Evolutionary conservation across 495 filamentous ascomycete species (phyloP), one percentile per base, ranked within the genome.

Genomic region (Hypoxylon subgilvum): DNA sequence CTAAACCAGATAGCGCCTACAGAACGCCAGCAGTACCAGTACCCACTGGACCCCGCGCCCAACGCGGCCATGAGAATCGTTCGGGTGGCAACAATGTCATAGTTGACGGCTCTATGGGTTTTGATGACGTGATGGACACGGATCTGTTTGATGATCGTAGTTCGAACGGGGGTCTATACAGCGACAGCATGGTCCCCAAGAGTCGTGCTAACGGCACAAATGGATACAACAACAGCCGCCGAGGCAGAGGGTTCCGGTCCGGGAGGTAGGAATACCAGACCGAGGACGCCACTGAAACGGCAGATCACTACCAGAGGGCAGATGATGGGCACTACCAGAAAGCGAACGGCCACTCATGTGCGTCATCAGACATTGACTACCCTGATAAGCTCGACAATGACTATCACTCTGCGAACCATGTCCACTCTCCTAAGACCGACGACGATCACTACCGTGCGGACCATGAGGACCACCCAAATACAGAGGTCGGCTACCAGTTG

Each of bases 51-150:
- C 69, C 74, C 36, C 54, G 69, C 36, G 72, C 72, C 40, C 64
- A 72, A 17, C 69, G 68, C 68, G 66, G 61, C 66, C 74, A 63
- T 68, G 74, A 56, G 69, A 78, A 34, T 70, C 75, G 67, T 18
- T 25, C 45, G 23, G 75, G 78, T 17, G 76, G 81, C 5, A 70
- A 76, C 19, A 66, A 57, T 22, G 61, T 70, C 4, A 50, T 86
- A 4, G 75, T 88, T 27, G 84, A 88, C 57, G 87, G 86, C 9
- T 79, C 75, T 9, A 79, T 82, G 61, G 87, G 86, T 1, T 88
- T 88, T 53, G 75, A 74, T 7, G 77, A 84, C 48, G 71, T 73
- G n/a, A 81, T 80, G 78, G 78, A 84, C 2, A 76, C 64, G 8
- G 75, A 79, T 39, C 61, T 67, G 32, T 47, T 48, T 1, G 49